Percentiles rank a stretch among this genome's conserved stretches.
These are phyloP conservation scores for Candida wancherniae DNA, from an alignment of 805 yeast species.

Conservation along the genomic window DNA sequence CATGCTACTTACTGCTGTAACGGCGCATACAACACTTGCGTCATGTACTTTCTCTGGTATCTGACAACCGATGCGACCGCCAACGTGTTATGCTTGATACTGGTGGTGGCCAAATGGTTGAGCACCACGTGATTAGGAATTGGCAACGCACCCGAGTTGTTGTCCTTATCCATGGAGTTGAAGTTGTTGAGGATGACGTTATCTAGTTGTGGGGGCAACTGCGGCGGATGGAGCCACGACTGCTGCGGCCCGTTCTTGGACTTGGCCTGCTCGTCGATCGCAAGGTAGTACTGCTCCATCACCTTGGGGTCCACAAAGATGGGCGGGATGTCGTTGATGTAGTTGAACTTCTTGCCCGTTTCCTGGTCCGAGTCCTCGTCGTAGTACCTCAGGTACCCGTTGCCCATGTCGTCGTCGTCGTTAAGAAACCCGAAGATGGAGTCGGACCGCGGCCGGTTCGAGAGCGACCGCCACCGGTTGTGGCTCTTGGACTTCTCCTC, in stretches of 20 bases:
- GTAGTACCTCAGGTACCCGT: slow-evolving; percentile 72
- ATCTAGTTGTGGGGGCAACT: slow-evolving; percentile 93
- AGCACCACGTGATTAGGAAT: slow-evolving; percentile 93
- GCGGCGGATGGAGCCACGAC: slow-evolving; percentile 87
- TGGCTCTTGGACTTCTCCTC: slow-evolving; percentile 19
- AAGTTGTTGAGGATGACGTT: slow-evolving; percentile 82
- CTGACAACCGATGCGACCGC: slow-evolving; percentile 91
- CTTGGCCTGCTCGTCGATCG: slow-evolving; percentile 67
- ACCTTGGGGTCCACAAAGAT: slow-evolving; percentile 81
- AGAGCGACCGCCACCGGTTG: slow-evolving; percentile 23
- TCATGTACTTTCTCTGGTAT: slow-evolving; percentile 82
- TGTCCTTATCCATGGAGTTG: slow-evolving; percentile 57
- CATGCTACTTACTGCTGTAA: slow-evolving; percentile 18
- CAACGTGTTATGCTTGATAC: slow-evolving; percentile 86
- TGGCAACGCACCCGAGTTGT: slow-evolving; percentile 83
- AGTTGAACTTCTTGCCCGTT: slow-evolving; percentile 28
- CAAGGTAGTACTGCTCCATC: slow-evolving; percentile 79
- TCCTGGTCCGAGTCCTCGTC: slow-evolving; percentile 43
- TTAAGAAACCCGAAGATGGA: slow-evolving; percentile 59
- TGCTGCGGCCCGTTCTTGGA: slow-evolving; percentile 50
- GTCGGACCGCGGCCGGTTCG: slow-evolving; percentile 41
- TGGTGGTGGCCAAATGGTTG: slow-evolving; percentile 92
- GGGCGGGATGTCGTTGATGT: slow-evolving; percentile 71
- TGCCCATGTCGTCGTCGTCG: slow-evolving; percentile 79
- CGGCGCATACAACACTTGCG: slow-evolving; percentile 91